Evolutionary conservation across 2,329 filamentous ascomycete genomes (phyloP).

Genomic region (Aureobasidium leucospermi): DNA sequence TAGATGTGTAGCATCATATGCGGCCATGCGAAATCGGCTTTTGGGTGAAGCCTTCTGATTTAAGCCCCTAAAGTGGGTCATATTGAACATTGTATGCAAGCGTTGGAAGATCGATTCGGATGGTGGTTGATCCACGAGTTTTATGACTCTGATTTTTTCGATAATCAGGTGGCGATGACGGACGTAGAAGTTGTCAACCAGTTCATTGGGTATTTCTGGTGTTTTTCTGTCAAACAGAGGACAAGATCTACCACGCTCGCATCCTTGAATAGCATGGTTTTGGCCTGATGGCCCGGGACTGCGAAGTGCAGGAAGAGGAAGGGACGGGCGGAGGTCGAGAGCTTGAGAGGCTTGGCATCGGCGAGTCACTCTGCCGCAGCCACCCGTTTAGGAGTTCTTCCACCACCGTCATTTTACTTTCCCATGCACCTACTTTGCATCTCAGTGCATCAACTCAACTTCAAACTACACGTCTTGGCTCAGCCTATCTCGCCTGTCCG

Average conservation of each 20-base stretch:
- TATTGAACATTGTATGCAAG: background rate
- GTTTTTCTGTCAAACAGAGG: background rate
- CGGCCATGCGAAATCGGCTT: background rate
- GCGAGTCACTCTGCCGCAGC: background rate
- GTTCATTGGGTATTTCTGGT: background rate
- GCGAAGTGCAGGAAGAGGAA: background rate
- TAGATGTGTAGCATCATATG: background rate
- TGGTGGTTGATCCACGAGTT: background rate
- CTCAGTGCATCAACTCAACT: background rate
- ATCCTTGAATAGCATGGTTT: background rate
- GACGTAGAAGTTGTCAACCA: background rate
- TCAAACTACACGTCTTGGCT: background rate
- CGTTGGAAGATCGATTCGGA: conserved; percentile 1
- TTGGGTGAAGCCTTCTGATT: background rate
- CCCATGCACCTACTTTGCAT: background rate
- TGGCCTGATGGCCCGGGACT: background rate
- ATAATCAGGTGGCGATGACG: background rate
- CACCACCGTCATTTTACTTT: background rate
- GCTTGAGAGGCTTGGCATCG: background rate
- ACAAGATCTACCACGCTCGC: background rate
- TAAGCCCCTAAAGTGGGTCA: background rate
- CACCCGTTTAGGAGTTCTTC: background rate
- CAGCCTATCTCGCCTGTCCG: background rate
- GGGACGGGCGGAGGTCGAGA: background rate
- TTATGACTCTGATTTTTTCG: background rate